phyloP scores from a whole-genome alignment of 306 rosid genomes.

The Ammopiptanthus mongolicus region DNA sequence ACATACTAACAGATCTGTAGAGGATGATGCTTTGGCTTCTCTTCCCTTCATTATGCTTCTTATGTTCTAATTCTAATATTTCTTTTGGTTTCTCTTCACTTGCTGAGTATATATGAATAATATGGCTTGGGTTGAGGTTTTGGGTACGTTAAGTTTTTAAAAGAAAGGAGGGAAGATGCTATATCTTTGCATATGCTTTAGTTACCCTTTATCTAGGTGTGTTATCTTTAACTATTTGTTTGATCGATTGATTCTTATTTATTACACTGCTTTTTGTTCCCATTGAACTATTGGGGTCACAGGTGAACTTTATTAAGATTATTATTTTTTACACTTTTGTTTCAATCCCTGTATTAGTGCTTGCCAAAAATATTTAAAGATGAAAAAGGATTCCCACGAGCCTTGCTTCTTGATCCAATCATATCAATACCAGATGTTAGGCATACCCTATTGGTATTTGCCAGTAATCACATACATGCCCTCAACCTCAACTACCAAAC shows the following conservation, averaged over 20 bases:
- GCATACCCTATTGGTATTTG: conserved; percentile 10
- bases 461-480: conserved; percentile 21
- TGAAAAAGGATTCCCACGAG: conserved; percentile 60
- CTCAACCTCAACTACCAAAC: conserved; percentile 34
- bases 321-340: conserved; percentile 5
- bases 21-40: conserved; percentile 49
- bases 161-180: conserved; percentile 36
- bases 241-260: conserved; percentile 16
- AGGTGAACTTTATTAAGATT: neutral
- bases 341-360: neutral
- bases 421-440: conserved; percentile 40
- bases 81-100: neutral
- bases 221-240: conserved; percentile 26
- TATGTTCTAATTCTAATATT: neutral
- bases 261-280: conserved; percentile 38
- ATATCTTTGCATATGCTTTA: conserved; percentile 51
- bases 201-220: conserved; percentile 30
- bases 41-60: conserved; percentile 41
- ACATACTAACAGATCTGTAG: conserved; percentile 83
- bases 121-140: neutral
- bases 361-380: conserved; percentile 9
- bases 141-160: conserved; percentile 30
- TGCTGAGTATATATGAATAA: neutral
- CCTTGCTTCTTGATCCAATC: conserved; percentile 67
- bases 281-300: conserved; percentile 44